A percentile compares a stretch with the other conserved stretches of the same genome.
phyloP scores from a whole-genome alignment of 441 rosid genomes.

The Adansonia gregorii region DNA sequence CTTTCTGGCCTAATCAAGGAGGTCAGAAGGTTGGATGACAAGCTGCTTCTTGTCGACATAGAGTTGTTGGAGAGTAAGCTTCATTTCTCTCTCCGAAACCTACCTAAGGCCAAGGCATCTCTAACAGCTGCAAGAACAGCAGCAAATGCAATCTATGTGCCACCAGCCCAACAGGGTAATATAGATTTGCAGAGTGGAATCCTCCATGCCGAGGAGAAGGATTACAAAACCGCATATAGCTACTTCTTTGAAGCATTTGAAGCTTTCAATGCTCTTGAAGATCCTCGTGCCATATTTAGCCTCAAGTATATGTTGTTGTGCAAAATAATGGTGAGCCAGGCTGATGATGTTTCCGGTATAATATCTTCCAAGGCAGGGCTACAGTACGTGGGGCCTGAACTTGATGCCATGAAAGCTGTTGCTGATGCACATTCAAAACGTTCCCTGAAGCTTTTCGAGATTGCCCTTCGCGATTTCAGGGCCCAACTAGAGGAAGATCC shows the following conservation, averaged over 20 bases:
- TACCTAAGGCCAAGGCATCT: conserved; percentile 96
- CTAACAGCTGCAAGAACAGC: conserved; percentile 97
- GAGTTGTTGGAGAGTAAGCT: conserved; percentile 91
- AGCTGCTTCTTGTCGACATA: conserved; percentile 89
- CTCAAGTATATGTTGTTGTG: conserved; percentile 87
- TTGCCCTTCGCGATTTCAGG: conserved; percentile 71
- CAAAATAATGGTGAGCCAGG: conserved; percentile 94
- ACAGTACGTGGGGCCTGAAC: conserved; percentile 82
- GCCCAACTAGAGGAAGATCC: conserved; percentile 94
- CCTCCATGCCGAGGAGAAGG: conserved; percentile 97
- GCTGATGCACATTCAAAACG: conserved; percentile 94
- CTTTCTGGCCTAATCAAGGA: conserved; percentile 77
- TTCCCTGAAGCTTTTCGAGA: conserved; percentile 78
- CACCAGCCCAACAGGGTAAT: conserved; percentile 94
- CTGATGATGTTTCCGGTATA: conserved; percentile 88
- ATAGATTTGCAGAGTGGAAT: conserved; percentile 97
- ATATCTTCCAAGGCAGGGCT: conserved; percentile 88
- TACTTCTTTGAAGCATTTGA: conserved; percentile 98
- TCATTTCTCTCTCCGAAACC: conserved; percentile 86
- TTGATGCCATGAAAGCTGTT: conserved; percentile 97
- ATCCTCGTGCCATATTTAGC: conserved; percentile 83
- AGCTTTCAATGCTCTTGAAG: conserved; percentile 86
- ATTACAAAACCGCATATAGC: conserved; percentile 91
- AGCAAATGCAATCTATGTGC: conserved; percentile 94
- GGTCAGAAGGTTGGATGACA: conserved; percentile 92